These are phyloP conservation scores for Iris macrosiphon DNA, from an alignment of 106 monocot genomes.

Conservation along the genomic window DNA sequence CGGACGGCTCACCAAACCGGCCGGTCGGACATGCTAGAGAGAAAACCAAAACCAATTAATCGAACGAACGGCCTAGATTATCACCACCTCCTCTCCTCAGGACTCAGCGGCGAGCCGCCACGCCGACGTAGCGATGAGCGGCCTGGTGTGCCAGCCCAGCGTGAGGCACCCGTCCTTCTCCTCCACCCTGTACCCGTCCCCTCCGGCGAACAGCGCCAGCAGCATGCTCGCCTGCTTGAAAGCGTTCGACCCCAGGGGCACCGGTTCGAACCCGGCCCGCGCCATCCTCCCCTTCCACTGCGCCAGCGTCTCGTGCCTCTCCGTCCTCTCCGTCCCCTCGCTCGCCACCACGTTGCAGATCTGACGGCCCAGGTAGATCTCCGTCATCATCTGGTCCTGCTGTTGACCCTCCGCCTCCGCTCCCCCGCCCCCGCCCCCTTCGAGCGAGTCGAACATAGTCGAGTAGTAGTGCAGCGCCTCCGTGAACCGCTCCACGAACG, in stretches of 20 bases:
- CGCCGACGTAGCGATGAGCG: conserved; percentile 62
- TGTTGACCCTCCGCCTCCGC: not conserved
- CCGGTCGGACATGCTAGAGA: no score
- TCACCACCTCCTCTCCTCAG: no score
- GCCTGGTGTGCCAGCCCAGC: conserved; percentile 62
- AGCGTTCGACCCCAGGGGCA: conserved; percentile 54
- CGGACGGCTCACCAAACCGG: no score
- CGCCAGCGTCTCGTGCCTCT: conserved; percentile 51
- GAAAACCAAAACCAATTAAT: no score
- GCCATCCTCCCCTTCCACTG: conserved; percentile 41
- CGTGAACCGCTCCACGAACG: conserved; percentile 54
- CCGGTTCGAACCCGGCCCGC: conserved; percentile 43
- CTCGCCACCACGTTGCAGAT: conserved; percentile 71
- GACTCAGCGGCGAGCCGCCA: conserved; percentile 21
- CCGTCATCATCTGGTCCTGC: conserved; percentile 44
- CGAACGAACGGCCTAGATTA: no score
- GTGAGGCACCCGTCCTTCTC: conserved; percentile 55
- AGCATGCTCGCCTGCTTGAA: conserved; percentile 68
- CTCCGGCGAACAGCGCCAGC: conserved; percentile 41
- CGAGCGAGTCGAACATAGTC: conserved; percentile 70
- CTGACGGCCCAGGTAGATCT: conserved; percentile 56
- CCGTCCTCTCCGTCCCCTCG: conserved; percentile 49
- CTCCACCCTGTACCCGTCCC: conserved; percentile 54
- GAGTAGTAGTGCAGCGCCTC: conserved; percentile 73
- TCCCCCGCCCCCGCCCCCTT: conserved; percentile 12